Evolutionary conservation across 257 asterid species (phyloP).

Genomic region (Solanum chmielewskii): DNA sequence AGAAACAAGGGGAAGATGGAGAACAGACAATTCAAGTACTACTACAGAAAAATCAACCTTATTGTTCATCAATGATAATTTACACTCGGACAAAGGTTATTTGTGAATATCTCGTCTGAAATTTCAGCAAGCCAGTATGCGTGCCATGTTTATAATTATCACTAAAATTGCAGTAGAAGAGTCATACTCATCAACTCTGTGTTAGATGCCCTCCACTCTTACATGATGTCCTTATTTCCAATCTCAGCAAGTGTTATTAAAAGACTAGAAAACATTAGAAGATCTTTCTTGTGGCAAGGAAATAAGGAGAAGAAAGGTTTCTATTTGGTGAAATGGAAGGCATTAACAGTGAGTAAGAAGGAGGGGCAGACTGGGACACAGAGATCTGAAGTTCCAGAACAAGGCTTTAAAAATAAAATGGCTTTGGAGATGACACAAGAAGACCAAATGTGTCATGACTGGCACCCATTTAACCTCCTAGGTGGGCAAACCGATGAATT

Average conservation of each 20-base stretch:
- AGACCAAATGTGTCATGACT: background rate
- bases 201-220: background rate
- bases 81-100: background rate
- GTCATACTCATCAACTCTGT: background rate
- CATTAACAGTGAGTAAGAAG: background rate
- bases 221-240: background rate
- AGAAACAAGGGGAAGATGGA: background rate
- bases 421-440: background rate
- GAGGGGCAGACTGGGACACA: background rate
- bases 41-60: background rate
- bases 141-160: background rate
- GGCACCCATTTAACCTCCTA: background rate
- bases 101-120: background rate
- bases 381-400: background rate
- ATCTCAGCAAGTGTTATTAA: background rate
- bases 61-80: background rate
- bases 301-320: background rate
- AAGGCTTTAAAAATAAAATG: background rate
- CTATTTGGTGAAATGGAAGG: background rate
- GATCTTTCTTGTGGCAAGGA: background rate
- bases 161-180: background rate
- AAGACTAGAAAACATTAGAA: background rate
- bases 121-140: background rate
- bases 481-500: background rate
- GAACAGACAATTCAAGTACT: background rate